phyloP scores from a whole-genome alignment of 768 basidiomycete species.

The Fibroporia radiculosa region DNA sequence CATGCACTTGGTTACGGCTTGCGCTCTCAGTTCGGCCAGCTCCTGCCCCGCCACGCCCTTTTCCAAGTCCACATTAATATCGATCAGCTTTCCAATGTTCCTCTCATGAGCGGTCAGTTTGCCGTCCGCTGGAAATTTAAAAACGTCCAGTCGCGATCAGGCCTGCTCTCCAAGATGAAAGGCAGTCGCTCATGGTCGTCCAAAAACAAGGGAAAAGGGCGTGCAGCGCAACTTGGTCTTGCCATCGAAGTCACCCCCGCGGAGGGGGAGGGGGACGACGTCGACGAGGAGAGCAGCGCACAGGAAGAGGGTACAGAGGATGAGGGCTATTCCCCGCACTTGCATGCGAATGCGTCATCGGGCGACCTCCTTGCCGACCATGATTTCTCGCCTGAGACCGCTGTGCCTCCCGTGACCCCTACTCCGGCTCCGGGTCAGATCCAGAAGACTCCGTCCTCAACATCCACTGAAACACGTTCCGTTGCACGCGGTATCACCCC shows the following conservation, averaged over 20 bases:
- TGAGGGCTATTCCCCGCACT: background rate
- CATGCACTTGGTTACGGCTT: slow-evolving; percentile 21
- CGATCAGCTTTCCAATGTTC: slow-evolving; percentile 65
- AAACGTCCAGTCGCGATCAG: slow-evolving; percentile 38
- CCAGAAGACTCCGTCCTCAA: slow-evolving; percentile 1
- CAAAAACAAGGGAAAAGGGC: slow-evolving; percentile 12
- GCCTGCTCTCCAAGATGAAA: slow-evolving; percentile 36
- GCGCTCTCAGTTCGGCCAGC: slow-evolving; percentile 52
- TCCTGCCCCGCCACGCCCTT: slow-evolving; percentile 57
- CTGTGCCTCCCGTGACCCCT: slow-evolving; percentile 9
- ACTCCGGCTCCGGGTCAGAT: slow-evolving; percentile 11
- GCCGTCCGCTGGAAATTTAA: slow-evolving; percentile 67
- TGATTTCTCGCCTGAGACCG: slow-evolving; percentile 8
- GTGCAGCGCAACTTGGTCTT: slow-evolving; percentile 1
- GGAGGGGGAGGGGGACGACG: slow-evolving; percentile 3
- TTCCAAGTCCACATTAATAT: slow-evolving; percentile 56
- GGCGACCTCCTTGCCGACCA: slow-evolving; percentile 5
- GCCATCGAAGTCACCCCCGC: slow-evolving; percentile 6
- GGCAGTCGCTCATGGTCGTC: slow-evolving; percentile 14
- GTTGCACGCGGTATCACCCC: slow-evolving; percentile 52
- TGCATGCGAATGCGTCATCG: slow-evolving; percentile 2
- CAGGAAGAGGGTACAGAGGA: slow-evolving; percentile 9
- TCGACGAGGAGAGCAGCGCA: slow-evolving; percentile 7
- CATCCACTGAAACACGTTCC: slow-evolving; percentile 15
- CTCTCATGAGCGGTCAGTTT: slow-evolving; percentile 65